Base-by-base conservation (phyloP, 78 protist genomes). In the Ministeria vibrans region DNA sequence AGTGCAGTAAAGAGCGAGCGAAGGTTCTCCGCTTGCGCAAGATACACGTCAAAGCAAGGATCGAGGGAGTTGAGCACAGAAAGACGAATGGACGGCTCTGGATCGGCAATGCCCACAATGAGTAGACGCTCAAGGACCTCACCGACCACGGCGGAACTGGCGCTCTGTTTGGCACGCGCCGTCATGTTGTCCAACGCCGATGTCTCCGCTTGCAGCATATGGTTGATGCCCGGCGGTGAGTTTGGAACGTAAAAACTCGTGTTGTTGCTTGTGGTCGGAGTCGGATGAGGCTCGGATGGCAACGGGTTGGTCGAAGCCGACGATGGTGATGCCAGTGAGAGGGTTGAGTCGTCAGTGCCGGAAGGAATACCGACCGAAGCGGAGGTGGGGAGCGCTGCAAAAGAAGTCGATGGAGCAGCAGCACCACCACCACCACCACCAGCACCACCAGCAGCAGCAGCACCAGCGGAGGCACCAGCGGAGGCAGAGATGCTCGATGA, bases 11-110 rank as follows among this genome's bases (percentile, higher is more conserved):
- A 86, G n/a, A 94, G 74, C n/a, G 82, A 73, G 32, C 86, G 77
- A 15, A 96, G 44, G 66, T 86, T 81, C 53, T 91, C 94, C 20
- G 94, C 85, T 46, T 87, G 93, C 3, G 94, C 87, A 38, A 92
- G 85, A 74, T 88, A 81, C 32, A 42, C 61, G 75, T 93, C 96
- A 77, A 88, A 93, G 22, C 83, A 62, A 42, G 38, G 15, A n/a
- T 81, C 91, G 18, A 87, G 39, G 11, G 88, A 64, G 27, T 51
- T 3, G 22, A 94, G 55, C 9, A 92, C 90, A 13, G 92, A 70
- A 34, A 15, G 27, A 42, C 97, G 86, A 42, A 91, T 94, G 53
- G 55, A 22, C 32, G 94, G 79, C 45, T 91, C 90, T 2, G 93
- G 88, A 77, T 94, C 97, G 22, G 93, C 34, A 49, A 91, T 85